These are phyloP conservation scores for Moesziomyces antarcticus DNA, from an alignment of 1,284 basidiomycete species.

Conservation along the genomic window DNA sequence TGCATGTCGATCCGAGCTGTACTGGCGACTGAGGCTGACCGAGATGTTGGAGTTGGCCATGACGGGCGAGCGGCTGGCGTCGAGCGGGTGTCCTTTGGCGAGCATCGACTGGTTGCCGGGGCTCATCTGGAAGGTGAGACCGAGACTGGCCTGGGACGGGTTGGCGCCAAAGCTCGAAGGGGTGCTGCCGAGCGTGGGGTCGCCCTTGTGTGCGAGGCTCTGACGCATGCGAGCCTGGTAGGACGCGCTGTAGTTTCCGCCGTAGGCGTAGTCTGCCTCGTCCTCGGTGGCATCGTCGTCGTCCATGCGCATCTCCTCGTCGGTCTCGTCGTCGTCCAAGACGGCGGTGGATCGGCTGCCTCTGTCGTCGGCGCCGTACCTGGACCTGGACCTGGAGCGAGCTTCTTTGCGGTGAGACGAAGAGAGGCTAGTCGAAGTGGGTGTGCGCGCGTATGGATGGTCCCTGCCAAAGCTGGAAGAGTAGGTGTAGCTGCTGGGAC, in stretches of 20 bases:
- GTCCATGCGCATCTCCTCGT: slow-evolving; percentile 62
- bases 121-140: slow-evolving; percentile 54
- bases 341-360: slow-evolving; percentile 8
- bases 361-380: slow-evolving; percentile 21
- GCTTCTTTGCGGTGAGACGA: slow-evolving; percentile 32
- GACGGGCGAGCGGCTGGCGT: slow-evolving; percentile 34
- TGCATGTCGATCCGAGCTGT: slow-evolving; percentile 52
- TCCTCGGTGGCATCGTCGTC: slow-evolving; percentile 62
- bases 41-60: slow-evolving; percentile 24
- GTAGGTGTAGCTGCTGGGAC: slow-evolving; percentile 48
- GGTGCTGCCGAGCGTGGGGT: slow-evolving; percentile 27
- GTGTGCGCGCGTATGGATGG: slow-evolving; percentile 52
- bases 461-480: slow-evolving; percentile 47
- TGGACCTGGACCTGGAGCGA: slow-evolving; percentile 30
- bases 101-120: slow-evolving; percentile 34
- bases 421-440: slow-evolving; percentile 32
- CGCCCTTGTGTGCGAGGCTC: slow-evolving; percentile 18
- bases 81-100: slow-evolving; percentile 38
- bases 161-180: slow-evolving; percentile 40
- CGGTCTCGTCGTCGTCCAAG: slow-evolving; percentile 64
- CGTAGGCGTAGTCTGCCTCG: slow-evolving; percentile 47
- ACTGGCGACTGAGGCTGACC: slow-evolving; percentile 49
- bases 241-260: slow-evolving; percentile 21
- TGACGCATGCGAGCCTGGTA: slow-evolving; percentile 39
- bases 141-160: slow-evolving; percentile 39